Evolutionary conservation across 2,329 filamentous ascomycete genomes (phyloP), one percentile per base, ranked within the genome.

Genomic region (Botryotinia calthae): DNA sequence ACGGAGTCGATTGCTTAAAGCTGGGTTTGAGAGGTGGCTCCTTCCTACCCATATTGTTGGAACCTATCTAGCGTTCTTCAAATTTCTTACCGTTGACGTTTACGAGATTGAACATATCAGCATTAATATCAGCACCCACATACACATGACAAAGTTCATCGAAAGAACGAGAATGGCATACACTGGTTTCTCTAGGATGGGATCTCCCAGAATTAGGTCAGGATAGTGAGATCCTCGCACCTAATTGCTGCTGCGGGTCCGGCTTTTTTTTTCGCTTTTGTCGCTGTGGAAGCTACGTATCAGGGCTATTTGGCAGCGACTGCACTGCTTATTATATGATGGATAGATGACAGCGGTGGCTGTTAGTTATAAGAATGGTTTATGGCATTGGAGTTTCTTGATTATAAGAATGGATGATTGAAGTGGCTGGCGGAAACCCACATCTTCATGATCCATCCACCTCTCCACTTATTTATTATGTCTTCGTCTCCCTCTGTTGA

Each of bases 71-170:
- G 42, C 28, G 12, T 44, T 58, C n/a, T 34, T 54, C 31, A 37
- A 18, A 34, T 54, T 22, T 34, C n/a, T 42, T 18, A 22, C 40
- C 12, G 18, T 58, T 68, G 1, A 58, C 8, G 28, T 8, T 44
- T 44, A 37, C 66, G 51, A 44, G 66, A 69, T 58, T 59, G n/a
- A 42, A 44, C 37, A 67, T 67, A 54, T 67, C 34, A 40, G 20
- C 48, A 18, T 56, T 16, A 42, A 34, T 59, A 40, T 40, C 10
- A 28, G 14, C 20, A 58, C 42, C 66, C 40, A 31, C 5, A 59
- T 14, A 69, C 37, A 69, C 25, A 59, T 6, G 37, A 18, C n/a
- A n/a, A n/a, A 59, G 16, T 46, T n/a, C 22, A 54, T 54, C 22
- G 8, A 31, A 28, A 18, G 34, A 67, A n/a, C 54, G 64, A 54